Evolutionary conservation across 1,284 basidiomycete species (phyloP).

Genomic region (Malassezia cuniculi): DNA sequence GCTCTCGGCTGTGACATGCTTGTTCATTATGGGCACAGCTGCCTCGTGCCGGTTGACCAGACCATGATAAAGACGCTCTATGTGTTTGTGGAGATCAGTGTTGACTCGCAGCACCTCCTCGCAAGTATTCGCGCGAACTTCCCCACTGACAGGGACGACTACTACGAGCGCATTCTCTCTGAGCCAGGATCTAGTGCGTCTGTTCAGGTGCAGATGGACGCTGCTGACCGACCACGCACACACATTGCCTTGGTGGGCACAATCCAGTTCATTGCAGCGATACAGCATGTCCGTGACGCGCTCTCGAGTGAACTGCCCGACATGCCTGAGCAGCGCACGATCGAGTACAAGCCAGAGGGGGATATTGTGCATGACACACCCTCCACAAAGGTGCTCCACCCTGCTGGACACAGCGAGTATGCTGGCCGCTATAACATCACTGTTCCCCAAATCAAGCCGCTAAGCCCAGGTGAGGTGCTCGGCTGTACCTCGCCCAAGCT

Average conservation of each 20-base stretch:
- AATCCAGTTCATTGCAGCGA: constrained; percentile 42
- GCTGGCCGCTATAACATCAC: constrained; percentile 28
- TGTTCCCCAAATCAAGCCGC: constrained; percentile 80
- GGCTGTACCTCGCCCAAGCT: constrained; percentile 83
- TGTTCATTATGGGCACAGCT: constrained; percentile 95
- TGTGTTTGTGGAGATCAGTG: constrained; percentile 91
- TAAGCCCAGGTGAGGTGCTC: constrained; percentile 89
- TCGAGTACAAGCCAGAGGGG: no score
- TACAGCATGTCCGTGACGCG: constrained; percentile 29
- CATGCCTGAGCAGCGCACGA: no score
- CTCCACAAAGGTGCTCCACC: not conserved
- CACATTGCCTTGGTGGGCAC: constrained; percentile 41
- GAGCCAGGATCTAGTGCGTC: no score
- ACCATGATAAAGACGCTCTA: constrained; percentile 92
- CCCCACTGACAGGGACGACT: constrained; percentile 57
- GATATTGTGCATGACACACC: no score
- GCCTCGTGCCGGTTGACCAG: constrained; percentile 82
- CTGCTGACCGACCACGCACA: constrained; percentile 6
- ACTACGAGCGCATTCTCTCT: constrained; percentile 52
- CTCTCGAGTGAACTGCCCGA: constrained; percentile 17
- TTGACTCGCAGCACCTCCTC: constrained; percentile 70
- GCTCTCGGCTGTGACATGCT: constrained; percentile 97
- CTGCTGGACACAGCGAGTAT: not conserved
- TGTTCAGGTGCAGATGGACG: not conserved
- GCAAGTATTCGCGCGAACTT: constrained; percentile 82